A percentile compares a stretch with the other conserved stretches of the same genome.
Conservation (phyloP, 176 grass and related monocot genomes). For the Poa pratensis region DNA sequence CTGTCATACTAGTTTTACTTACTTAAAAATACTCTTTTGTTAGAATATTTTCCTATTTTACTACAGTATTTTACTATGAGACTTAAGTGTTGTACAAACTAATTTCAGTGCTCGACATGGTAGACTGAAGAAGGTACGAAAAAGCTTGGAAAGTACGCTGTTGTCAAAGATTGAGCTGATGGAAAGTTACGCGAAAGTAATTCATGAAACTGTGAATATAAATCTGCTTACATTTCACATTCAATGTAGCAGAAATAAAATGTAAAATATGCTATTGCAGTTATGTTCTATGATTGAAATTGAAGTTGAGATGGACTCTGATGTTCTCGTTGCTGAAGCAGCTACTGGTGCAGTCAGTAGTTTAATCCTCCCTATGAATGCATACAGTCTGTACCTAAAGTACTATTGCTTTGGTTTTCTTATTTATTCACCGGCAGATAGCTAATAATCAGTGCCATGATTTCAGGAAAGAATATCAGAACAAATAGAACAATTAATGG, state of each 20-base stretch:
- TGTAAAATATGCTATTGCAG: slow-evolving; percentile 49
- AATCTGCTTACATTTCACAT: slow-evolving; percentile 23
- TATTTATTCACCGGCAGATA: slow-evolving; percentile 11
- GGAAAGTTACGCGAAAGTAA: slow-evolving; percentile 94
- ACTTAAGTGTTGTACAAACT: slow-evolving; percentile 38
- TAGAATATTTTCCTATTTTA: slow-evolving; percentile 33
- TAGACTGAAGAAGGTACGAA: slow-evolving; percentile 77
- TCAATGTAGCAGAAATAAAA: slow-evolving; percentile 1
- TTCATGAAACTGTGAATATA: slow-evolving; percentile 12
- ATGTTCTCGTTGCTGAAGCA: slow-evolving; percentile 95
- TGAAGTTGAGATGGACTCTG: slow-evolving; percentile 97
- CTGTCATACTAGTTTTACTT: slow-evolving; percentile 12
- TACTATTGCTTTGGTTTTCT: slow-evolving; percentile 22
- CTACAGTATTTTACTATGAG: slow-evolving; percentile 16
- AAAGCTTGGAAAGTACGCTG: slow-evolving; percentile 88
- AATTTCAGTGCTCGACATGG: slow-evolving; percentile 71
- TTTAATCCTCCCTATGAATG: slow-evolving; percentile 21
- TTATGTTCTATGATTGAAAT: slow-evolving; percentile 99
- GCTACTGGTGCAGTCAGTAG: slow-evolving; percentile 81
- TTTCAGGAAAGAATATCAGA: slow-evolving; percentile 90
- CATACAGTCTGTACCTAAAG: slow-evolving; percentile 6
- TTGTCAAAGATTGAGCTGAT: slow-evolving; percentile 85
- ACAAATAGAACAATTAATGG: slow-evolving; percentile 95
- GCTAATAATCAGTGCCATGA: slow-evolving; percentile 17
- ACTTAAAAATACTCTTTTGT: slow-evolving; percentile 18